These are phyloP conservation scores for Leucocoprinus leucothites DNA, from an alignment of 768 basidiomycete genomes.

Conservation along the genomic window DNA sequence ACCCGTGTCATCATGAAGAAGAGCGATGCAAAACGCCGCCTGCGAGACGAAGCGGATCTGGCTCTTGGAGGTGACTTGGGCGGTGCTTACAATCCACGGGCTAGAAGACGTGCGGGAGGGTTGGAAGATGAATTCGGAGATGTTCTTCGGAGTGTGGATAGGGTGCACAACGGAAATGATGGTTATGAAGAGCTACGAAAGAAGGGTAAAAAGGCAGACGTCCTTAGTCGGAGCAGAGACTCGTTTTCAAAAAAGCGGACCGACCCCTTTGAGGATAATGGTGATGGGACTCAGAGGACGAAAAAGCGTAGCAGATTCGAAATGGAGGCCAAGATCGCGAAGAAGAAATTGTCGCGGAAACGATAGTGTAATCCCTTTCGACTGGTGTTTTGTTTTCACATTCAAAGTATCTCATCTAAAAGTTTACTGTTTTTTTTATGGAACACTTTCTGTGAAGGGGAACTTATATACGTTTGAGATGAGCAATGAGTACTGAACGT, in stretches of 20 bases:
- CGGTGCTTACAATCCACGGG: constrained; percentile 41
- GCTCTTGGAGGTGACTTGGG: constrained; percentile 73
- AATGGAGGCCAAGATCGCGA: constrained; percentile 39
- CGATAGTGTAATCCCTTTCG: constrained; percentile 2
- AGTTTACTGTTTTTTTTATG: too few relatives aligned
- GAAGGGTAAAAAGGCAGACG: constrained; percentile 59
- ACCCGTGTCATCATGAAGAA: constrained; percentile 89
- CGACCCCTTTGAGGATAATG: constrained; percentile 25
- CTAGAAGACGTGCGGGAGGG: constrained; percentile 62
- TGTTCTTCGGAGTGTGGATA: constrained; percentile 60
- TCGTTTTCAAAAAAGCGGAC: constrained; percentile 23
- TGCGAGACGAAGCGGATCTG: constrained; percentile 81
- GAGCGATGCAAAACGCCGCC: constrained; percentile 69
- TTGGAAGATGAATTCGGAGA: constrained; percentile 86
- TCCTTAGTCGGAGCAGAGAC: constrained; percentile 56
- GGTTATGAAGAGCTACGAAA: constrained; percentile 81
- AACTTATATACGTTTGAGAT: too few relatives aligned
- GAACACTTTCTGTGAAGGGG: too few relatives aligned
- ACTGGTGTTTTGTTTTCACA: too few relatives aligned
- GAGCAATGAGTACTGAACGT: too few relatives aligned
- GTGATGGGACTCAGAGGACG: constrained; percentile 23
- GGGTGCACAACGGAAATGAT: constrained; percentile 47
- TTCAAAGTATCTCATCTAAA: too few relatives aligned
- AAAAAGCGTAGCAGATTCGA: constrained; percentile 51
- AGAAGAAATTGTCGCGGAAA: constrained; percentile 28